Evolutionary conservation across 352 stramenopile genomes (phyloP), one percentile per base, ranked within the genome.

Genomic region (Phytopythium cucurbitacearum): DNA sequence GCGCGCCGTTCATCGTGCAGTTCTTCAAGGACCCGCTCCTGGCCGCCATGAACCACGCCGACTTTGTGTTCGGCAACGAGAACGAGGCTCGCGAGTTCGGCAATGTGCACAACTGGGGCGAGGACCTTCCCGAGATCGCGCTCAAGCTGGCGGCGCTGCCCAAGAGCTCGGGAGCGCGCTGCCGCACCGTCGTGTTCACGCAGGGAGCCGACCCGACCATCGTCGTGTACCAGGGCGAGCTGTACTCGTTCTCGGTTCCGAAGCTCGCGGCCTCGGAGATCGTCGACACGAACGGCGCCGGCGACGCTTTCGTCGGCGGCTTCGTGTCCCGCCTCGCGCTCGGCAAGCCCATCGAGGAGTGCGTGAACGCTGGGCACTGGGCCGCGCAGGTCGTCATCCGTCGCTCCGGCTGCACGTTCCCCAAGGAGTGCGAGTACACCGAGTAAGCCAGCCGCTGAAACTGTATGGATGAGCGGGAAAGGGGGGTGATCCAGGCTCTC

Each of bases 61-160:
- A 99, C 77, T 99, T 97, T 70, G 83, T 99, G 35, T 99, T 99
- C 64, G 96, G 94, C 42, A 99, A 99, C 69, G 97, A 99, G 77
- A 98, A 76, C 67, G 97, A 99, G 72, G 97, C 97, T 42, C 89
- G 81, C 48, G 83, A 95, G n/a, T 98, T 99, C 67, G 93, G 87
- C 48, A 87, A 96, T 53, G 82, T 87, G 50, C 73, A 97, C 53
- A 80, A 71, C 59, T 98, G 92, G 88, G 90, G 91, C 39, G 77
- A 89, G 35, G 82, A 97, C 65, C 52, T 98, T 48, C 58, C 77
- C 39, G 69, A 82, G 54, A 89, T 99, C 64, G 97, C 97, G 15
- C 69, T 99, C 28, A 95, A 97, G 57, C 80, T 98, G 53, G 80
- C 93, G 16, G 80, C 84, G 53, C 71, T 98, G 58, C 91, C 96